Conservation (phyloP, 768 basidiomycete genomes). For the Auricularia cornea region DNA sequence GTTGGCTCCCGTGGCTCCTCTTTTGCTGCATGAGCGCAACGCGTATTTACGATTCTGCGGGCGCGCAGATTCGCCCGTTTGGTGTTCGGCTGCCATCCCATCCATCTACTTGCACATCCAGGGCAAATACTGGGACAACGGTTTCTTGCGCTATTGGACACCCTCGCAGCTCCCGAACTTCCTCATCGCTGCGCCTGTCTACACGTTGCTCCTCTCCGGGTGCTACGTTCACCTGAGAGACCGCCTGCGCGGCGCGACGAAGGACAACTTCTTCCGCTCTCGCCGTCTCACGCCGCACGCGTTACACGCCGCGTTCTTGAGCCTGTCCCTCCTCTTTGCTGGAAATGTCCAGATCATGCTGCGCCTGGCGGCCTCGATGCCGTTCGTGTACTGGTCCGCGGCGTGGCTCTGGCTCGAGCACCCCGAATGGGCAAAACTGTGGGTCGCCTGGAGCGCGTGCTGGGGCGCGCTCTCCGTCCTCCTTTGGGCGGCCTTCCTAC, state of each 20-base stretch:
- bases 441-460: conserved; percentile 69
- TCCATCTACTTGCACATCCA: conserved; percentile 81
- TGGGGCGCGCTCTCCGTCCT: conserved; percentile 69
- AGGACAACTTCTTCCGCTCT: conserved; percentile 24
- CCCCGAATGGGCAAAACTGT: conserved; percentile 30
- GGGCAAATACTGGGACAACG: conserved; percentile 75
- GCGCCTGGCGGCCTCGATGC: conserved; percentile 66
- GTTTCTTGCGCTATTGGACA: conserved; percentile 84
- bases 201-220: neutral
- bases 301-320: conserved; percentile 59
- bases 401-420: conserved; percentile 50
- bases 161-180: conserved; percentile 81
- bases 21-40: conserved; percentile 57
- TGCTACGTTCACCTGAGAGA: neutral
- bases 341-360: conserved; percentile 86
- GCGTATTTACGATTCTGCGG: conserved; percentile 65
- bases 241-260: neutral
- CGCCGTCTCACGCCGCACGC: conserved; percentile 56
- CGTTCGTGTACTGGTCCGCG: conserved; percentile 81
- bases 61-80: conserved; percentile 25
- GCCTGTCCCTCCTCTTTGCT: conserved; percentile 58
- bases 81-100: conserved; percentile 60
- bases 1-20: conserved; percentile 40
- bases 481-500: conserved; percentile 79
- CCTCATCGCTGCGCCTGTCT: conserved; percentile 61